Evolutionary conservation across 768 basidiomycete genomes (phyloP).

Genomic region (Tricholoma saponaceum): DNA sequence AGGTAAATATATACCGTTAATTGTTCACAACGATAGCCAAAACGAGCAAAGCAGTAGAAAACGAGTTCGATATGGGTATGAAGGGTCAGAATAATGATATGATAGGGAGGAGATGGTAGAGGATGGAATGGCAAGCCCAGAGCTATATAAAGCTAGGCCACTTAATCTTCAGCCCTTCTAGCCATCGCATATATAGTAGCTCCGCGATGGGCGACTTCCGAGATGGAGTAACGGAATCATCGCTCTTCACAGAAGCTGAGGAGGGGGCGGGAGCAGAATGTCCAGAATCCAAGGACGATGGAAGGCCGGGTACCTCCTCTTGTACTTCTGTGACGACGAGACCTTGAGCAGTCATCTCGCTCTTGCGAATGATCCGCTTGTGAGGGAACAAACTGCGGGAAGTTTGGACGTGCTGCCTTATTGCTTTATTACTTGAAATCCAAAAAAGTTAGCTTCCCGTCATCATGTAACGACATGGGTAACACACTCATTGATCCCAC

Average conservation of each 20-base stretch:
- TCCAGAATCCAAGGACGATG: conserved; percentile 33
- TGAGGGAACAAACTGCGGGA: conserved; percentile 80
- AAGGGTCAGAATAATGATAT: background rate
- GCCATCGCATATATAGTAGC: conserved; percentile 95
- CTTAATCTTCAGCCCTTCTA: conserved; percentile 86
- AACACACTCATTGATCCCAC: conserved; percentile 87
- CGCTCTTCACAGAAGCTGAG: conserved; percentile 22
- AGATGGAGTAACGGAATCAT: conserved; percentile 32
- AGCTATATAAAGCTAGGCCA: conserved; percentile 69
- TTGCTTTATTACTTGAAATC: conserved; percentile 58
- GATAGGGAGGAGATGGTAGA: background rate
- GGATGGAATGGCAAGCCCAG: background rate
- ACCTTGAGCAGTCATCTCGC: conserved; percentile 83
- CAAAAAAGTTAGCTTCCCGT: background rate
- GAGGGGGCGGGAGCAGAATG: conserved; percentile 18
- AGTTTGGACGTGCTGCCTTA: conserved; percentile 80
- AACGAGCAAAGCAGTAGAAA: background rate
- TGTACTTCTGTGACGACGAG: conserved; percentile 80
- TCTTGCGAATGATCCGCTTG: conserved; percentile 71
- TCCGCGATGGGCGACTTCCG: conserved; percentile 91
- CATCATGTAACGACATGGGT: background rate
- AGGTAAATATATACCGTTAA: conserved; percentile 4
- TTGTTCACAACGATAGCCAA: background rate
- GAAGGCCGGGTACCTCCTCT: conserved; percentile 59
- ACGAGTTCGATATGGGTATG: background rate